A percentile compares a stretch with the other conserved stretches of the same genome.
Conservation (phyloP, 2,329 filamentous ascomycete genomes). For the Aspergillus spinulosporus region DNA sequence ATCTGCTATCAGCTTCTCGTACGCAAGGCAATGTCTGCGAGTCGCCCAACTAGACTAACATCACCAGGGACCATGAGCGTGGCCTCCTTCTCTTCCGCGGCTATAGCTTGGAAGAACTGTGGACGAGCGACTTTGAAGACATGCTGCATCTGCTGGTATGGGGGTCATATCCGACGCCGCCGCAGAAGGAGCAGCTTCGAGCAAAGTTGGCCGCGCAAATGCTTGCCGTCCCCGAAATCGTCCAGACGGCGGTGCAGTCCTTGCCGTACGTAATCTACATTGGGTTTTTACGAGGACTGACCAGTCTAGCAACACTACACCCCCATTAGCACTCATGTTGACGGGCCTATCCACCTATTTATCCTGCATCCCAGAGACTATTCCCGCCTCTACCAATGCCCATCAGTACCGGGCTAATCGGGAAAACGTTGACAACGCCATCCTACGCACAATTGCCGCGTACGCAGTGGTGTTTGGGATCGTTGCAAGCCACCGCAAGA, state of each 20-base stretch:
- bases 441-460: conserved; percentile 28
- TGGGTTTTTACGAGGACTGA: not conserved
- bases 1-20: conserved; percentile 37
- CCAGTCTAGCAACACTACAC: conserved; percentile 8
- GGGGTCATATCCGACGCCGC: conserved; percentile 28
- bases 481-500: conserved; percentile 28
- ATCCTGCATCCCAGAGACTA: conserved; percentile 21
- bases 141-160: conserved; percentile 35
- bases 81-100: conserved; percentile 33
- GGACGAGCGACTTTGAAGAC: conserved; percentile 35
- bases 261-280: conserved; percentile 26
- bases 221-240: conserved; percentile 23
- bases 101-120: conserved; percentile 32
- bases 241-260: conserved; percentile 24
- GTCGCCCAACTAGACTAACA: not conserved
- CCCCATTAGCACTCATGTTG: conserved; percentile 30
- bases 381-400: conserved; percentile 24
- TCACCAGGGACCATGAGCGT: conserved; percentile 29
- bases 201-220: conserved; percentile 25
- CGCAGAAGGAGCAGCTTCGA: conserved; percentile 23
- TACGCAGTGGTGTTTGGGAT: conserved; percentile 30
- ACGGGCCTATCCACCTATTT: conserved; percentile 33
- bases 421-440: conserved; percentile 22
- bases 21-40: conserved; percentile 15
- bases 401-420: conserved; percentile 29